phyloP scores from a whole-genome alignment of 176 grass and related monocot species.

The Microstegium vimineum region DNA sequence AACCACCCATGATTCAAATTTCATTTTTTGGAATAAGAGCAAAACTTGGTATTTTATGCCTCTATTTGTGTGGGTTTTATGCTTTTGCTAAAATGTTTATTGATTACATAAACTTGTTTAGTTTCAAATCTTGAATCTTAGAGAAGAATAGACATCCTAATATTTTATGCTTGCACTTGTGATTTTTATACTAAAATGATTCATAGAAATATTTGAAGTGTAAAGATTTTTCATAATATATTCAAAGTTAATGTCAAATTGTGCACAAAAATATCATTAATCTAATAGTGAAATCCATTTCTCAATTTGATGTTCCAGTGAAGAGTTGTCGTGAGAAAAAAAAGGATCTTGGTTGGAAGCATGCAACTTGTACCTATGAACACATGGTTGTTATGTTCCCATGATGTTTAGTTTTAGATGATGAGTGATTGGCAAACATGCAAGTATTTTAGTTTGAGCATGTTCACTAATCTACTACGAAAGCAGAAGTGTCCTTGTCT shows the following conservation, averaged over 20 bases:
- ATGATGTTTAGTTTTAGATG: too few species aligned
- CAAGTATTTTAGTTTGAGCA: too few species aligned
- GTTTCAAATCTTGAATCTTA: not conserved
- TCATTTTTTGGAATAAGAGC: not conserved
- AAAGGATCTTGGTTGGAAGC: not conserved
- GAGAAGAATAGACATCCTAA: not conserved
- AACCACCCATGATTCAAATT: not conserved
- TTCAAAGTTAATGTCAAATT: not conserved
- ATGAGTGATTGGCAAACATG: too few species aligned
- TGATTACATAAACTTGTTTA: not conserved
- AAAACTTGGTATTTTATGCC: not conserved
- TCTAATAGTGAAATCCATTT: not conserved
- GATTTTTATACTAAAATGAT: not conserved
- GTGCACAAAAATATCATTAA: not conserved
- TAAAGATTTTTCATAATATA: not conserved
- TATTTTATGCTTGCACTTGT: not conserved
- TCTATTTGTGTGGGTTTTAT: not conserved
- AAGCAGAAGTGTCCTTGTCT: too few species aligned
- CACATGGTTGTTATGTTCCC: too few species aligned
- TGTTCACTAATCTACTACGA: too few species aligned
- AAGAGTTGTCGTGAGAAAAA: not conserved
- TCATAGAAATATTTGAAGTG: not conserved
- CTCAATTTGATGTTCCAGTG: not conserved
- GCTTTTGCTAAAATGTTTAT: not conserved
- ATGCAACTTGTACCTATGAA: too few species aligned